phyloP scores from a whole-genome alignment of 768 basidiomycete species.

The Naganishia antarctica region DNA sequence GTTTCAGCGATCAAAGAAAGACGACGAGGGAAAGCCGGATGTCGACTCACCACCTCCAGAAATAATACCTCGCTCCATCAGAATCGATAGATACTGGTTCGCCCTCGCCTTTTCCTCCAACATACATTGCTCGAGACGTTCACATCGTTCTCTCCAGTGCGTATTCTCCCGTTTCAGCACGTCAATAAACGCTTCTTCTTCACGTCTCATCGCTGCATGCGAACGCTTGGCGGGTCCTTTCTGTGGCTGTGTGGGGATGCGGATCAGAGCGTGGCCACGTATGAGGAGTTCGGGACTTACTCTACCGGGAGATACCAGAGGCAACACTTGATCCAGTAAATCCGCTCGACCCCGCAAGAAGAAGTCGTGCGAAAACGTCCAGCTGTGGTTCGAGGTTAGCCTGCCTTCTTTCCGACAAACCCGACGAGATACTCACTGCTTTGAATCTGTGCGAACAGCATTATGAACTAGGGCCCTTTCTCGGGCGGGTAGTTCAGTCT shows the following conservation, averaged over 20 bases:
- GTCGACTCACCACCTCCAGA: not conserved
- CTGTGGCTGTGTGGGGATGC: not conserved
- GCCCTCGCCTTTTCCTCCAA: conserved; percentile 14
- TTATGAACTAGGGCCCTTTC: not conserved
- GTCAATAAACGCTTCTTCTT: conserved; percentile 15
- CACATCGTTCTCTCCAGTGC: conserved; percentile 10
- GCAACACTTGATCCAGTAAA: conserved; percentile 2
- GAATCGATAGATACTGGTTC: conserved; percentile 8
- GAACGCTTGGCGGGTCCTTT: not conserved
- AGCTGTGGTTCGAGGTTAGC: not conserved
- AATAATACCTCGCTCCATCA: conserved; percentile 5
- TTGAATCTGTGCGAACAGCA: not conserved
- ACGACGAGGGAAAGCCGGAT: not conserved
- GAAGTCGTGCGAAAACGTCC: conserved; percentile 16
- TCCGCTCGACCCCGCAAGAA: conserved; percentile 15
- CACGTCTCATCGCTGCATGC: conserved; percentile 1
- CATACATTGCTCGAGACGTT: conserved; percentile 1
- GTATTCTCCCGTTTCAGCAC: conserved; percentile 11
- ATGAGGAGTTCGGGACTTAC: not conserved
- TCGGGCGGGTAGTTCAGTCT: conserved; percentile 8
- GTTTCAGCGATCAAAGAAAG: not conserved
- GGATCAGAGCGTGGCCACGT: not conserved
- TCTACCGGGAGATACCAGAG: not conserved
- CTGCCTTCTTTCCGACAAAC: not conserved
- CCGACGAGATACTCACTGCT: conserved; percentile 3